Base-by-base conservation (phyloP, 495 filamentous ascomycete genomes). In the Hyaloscypha finlandica region DNA sequence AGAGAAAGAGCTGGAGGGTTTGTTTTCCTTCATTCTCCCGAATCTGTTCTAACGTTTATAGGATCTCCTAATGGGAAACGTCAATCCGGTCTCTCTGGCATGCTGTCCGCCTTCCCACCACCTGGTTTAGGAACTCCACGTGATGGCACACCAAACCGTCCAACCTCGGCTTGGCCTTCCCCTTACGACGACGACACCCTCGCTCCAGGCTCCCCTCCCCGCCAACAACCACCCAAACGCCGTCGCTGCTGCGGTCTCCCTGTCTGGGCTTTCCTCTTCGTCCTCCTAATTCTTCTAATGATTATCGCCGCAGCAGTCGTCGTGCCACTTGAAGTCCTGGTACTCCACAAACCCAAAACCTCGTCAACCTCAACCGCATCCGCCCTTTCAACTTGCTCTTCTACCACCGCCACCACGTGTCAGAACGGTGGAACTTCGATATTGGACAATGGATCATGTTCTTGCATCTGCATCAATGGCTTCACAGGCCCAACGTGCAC, bases 41-140 rank as follows among this genome's bases (percentile, higher is more conserved):
- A 33, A 53, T 39, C 48, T 20, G 57, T 8, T 25, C 79, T 79
- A 76, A 82, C 53, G 69, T 59, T n/a, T 71, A 77, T 35, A 68
- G 70, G 52, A 81, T 76, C 68, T 69, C 74, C 72, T 37, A 70
- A 74, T 67, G 79, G 78, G 67, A 85, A 79, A 71, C 81, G 77
- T 68, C 83, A 77, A 85, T 93, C 70, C 37, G 67, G 69, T 42
- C 81, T 99, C 53, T 94, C 92, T 19, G 93, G 96, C 73, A 97
- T 97, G 74, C 83, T 99, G 6, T 90, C 91, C 14, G 91, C 93
- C 16, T 99, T 99, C 66, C 95, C 95, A 8, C 90, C 93, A 12
- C 93, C 95, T 6, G 87, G 85, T 55, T 35, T 73, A 12, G 66
- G 68, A 31, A 73, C 70, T 14, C 73, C 73, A 3, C 59, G 33